phyloP scores from a whole-genome alignment of 805 yeast genomes.

The Myxozyma neglecta region DNA sequence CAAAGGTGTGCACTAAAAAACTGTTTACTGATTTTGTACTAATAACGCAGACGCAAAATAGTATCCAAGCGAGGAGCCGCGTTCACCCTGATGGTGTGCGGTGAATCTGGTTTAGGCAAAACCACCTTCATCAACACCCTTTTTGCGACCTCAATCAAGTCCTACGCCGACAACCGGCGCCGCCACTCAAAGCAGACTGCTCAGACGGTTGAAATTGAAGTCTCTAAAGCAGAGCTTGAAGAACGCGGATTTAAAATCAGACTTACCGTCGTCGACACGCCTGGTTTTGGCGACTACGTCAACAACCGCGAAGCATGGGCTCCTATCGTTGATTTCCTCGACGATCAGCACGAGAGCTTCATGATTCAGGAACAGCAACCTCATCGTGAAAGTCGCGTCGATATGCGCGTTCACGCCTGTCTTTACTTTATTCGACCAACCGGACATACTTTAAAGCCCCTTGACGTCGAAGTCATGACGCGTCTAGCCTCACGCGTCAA shows the following conservation, averaged over 20 bases:
- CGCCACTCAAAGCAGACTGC: slow-evolving; percentile 44
- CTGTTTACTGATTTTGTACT: background rate
- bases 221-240: slow-evolving; percentile 51
- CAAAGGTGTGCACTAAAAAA: slow-evolving; percentile 33
- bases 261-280: slow-evolving; percentile 68
- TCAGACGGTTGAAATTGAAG: slow-evolving; percentile 44
- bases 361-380: slow-evolving; percentile 81
- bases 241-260: slow-evolving; percentile 62
- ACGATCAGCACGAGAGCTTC: slow-evolving; percentile 68
- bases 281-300: slow-evolving; percentile 71
- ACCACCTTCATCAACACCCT: slow-evolving; percentile 79
- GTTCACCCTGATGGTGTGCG: slow-evolving; percentile 81
- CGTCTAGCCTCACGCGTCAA: slow-evolving; percentile 70
- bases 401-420: slow-evolving; percentile 80
- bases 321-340: slow-evolving; percentile 70
- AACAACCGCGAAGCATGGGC: slow-evolving; percentile 68
- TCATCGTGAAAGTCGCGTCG: slow-evolving; percentile 51
- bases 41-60: slow-evolving; percentile 39
- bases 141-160: slow-evolving; percentile 54
- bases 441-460: slow-evolving; percentile 57
- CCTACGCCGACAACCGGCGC: slow-evolving; percentile 44
- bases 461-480: slow-evolving; percentile 74
- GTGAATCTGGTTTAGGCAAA: slow-evolving; percentile 81
- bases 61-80: slow-evolving; percentile 58
- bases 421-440: slow-evolving; percentile 77